Evolutionary conservation across 2,329 filamentous ascomycete species (phyloP).

Genomic region (Botrytis squamosa): DNA sequence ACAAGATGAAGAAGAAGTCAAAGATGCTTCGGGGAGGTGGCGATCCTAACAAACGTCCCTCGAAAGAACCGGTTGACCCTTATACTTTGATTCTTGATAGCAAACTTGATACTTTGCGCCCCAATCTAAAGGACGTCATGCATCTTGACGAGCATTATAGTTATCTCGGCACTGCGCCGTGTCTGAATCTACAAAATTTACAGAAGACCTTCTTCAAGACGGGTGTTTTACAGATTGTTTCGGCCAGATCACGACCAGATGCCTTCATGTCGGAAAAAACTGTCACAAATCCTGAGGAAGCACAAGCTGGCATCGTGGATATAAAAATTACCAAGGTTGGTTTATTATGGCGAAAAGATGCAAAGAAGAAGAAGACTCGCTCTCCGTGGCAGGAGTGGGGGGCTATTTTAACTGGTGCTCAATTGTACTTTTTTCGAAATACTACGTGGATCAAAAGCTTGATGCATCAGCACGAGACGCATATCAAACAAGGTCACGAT

Average conservation of each 20-base stretch:
- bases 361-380: conserved; percentile 88
- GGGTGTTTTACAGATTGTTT: conserved; percentile 91
- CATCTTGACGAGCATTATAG: conserved; percentile 87
- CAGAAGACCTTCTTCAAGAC: conserved; percentile 90
- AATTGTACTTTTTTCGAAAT: conserved; percentile 95
- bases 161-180: conserved; percentile 75
- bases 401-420: conserved; percentile 91
- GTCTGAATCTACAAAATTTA: conserved; percentile 75
- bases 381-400: conserved; percentile 99
- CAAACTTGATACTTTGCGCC: conserved; percentile 78
- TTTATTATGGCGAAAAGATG: conserved; percentile 88
- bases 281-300: conserved; percentile 78
- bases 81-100: conserved; percentile 92
- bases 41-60: conserved; percentile 62
- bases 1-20: conserved; percentile 69
- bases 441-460: conserved; percentile 87
- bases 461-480: conserved; percentile 82
- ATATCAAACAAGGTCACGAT: conserved; percentile 74
- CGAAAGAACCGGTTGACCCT: conserved; percentile 87
- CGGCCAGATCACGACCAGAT: conserved; percentile 86
- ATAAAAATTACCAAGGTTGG: conserved; percentile 98
- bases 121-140: conserved; percentile 89
- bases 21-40: conserved; percentile 61
- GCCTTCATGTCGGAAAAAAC: conserved; percentile 91
- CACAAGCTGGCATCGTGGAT: conserved; percentile 89